phyloP scores from a whole-genome alignment of 2,329 filamentous ascomycete species.

The Hymenoscyphus fructigenus region DNA sequence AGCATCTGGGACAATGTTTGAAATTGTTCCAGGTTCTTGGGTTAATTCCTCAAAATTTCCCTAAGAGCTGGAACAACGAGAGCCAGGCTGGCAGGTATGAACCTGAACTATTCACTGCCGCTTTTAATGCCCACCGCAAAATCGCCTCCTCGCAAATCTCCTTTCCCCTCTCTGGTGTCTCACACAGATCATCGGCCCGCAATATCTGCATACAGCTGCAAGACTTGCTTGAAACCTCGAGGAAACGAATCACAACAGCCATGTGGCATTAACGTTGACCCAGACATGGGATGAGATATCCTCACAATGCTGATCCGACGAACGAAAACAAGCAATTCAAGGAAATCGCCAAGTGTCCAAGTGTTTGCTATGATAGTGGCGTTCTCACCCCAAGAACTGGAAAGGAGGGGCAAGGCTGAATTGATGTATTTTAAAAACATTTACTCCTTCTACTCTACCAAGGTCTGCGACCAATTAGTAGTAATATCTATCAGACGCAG shows the following conservation, averaged over 20 bases:
- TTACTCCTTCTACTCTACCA: not conserved
- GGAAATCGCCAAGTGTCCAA: not conserved
- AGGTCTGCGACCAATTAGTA: not conserved
- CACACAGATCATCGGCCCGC: not conserved
- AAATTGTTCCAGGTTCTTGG: too few species aligned
- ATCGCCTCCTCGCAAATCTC: not conserved
- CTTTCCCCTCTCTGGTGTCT: not conserved
- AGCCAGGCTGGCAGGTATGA: too few species aligned
- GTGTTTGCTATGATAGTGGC: conserved; percentile 1
- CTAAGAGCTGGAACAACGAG: too few species aligned
- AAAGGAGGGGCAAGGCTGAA: not conserved
- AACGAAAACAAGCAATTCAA: not conserved
- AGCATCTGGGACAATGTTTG: too few species aligned
- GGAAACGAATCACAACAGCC: not conserved
- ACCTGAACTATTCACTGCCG: too few species aligned
- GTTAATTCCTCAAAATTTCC: too few species aligned
- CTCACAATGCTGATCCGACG: not conserved
- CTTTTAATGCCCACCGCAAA: too few species aligned
- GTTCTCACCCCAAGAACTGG: not conserved
- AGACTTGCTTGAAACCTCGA: not conserved
- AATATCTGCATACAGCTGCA: not conserved
- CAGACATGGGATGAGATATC: not conserved
- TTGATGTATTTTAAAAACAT: not conserved
- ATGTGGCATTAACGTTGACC: not conserved
- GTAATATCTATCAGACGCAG: conserved; percentile 8